A percentile compares a stretch with the other conserved stretches of the same genome.
Conservation (phyloP, 495 filamentous ascomycete genomes). For the Apodospora peruviana region DNA sequence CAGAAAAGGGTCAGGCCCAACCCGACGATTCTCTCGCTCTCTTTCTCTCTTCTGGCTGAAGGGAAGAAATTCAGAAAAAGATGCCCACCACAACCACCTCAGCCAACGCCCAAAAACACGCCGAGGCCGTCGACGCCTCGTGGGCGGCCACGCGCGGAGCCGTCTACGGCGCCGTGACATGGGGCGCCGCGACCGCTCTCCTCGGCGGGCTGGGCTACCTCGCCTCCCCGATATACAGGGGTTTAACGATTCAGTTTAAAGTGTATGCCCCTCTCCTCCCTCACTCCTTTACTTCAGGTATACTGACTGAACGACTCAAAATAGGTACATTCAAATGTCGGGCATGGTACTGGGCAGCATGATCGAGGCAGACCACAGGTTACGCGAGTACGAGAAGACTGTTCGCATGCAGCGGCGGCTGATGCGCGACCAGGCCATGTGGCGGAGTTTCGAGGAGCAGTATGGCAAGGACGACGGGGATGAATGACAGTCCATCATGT, state of each 20-base stretch:
- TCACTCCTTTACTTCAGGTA: neutral
- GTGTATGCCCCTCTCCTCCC: constrained; percentile 50
- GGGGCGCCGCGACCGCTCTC: constrained; percentile 54
- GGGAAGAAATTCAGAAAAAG: neutral
- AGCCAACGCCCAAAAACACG: constrained; percentile 38
- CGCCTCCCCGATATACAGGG: constrained; percentile 69
- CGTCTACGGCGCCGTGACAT: constrained; percentile 56
- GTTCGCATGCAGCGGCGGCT: constrained; percentile 60
- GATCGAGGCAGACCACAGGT: constrained; percentile 73
- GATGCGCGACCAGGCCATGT: constrained; percentile 56
- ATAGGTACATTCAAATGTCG: constrained; percentile 76
- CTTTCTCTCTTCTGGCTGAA: no score
- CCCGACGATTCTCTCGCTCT: no score
- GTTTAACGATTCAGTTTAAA: constrained; percentile 85
- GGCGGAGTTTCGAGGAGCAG: constrained; percentile 45
- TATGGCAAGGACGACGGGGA: constrained; percentile 33
- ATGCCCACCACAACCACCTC: constrained; percentile 23
- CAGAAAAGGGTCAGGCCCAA: neutral
- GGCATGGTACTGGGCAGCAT: constrained; percentile 81
- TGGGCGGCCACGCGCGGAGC: constrained; percentile 60
- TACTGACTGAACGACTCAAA: neutral
- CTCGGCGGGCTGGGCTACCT: constrained; percentile 52
- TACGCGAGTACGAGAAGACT: constrained; percentile 60
- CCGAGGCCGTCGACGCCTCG: constrained; percentile 54
- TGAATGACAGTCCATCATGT: no score